Evolutionary conservation across 805 yeast genomes (phyloP).

Genomic region (Candida tammaniensis): DNA sequence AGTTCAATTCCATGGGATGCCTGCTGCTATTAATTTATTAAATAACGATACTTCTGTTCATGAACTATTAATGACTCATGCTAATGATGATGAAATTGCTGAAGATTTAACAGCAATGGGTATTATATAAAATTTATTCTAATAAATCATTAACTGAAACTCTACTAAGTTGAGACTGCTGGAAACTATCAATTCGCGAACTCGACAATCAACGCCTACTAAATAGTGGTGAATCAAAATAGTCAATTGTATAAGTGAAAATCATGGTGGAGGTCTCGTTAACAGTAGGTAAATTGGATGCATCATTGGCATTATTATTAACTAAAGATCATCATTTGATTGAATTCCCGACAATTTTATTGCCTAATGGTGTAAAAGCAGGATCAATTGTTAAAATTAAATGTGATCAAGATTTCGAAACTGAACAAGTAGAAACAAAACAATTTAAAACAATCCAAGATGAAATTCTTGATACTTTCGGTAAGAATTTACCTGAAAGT

Average conservation of each 20-base stretch:
- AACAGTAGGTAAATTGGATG: conserved; percentile 94
- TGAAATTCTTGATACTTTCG: conserved; percentile 69
- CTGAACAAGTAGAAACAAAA: conserved; percentile 58
- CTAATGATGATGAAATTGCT: conserved; percentile 67
- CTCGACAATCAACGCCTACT: too few species aligned
- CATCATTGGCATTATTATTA: conserved; percentile 84
- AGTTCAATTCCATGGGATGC: conserved; percentile 67
- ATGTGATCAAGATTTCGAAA: conserved; percentile 72
- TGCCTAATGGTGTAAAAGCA: conserved; percentile 87
- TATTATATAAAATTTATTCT: conserved; percentile 17
- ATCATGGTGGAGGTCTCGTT: conserved; percentile 86
- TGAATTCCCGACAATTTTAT: conserved; percentile 91
- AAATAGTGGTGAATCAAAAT: too few species aligned
- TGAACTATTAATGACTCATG: conserved; percentile 48
- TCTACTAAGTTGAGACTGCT: too few species aligned
- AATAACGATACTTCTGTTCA: conserved; percentile 20
- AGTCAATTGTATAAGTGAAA: too few species aligned
- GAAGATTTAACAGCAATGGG: conserved; percentile 75
- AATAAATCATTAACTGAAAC: too few species aligned
- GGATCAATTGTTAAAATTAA: conserved; percentile 87
- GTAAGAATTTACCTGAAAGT: conserved; percentile 62
- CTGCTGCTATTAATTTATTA: conserved; percentile 63
- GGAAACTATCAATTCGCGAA: conserved; percentile 2
- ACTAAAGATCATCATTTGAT: conserved; percentile 92
- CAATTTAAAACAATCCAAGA: conserved; percentile 68